These are phyloP conservation scores for Rhizomucor pusillus DNA, from an alignment of 371 early-diverging fungal genomes.

Conservation along the genomic window DNA sequence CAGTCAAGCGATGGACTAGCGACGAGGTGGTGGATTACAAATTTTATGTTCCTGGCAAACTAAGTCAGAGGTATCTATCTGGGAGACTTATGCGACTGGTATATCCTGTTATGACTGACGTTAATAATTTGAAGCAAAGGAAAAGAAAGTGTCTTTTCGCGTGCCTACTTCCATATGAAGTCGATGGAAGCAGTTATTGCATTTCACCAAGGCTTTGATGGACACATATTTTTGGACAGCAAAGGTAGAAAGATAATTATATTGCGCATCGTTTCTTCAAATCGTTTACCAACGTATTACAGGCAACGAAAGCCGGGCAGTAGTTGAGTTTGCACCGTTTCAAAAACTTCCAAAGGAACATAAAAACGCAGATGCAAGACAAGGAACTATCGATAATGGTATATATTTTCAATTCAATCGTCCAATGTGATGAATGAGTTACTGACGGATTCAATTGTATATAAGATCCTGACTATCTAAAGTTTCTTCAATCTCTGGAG, in stretches of 20 bases:
- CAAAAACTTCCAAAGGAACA: slow-evolving; percentile 71
- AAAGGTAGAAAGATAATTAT: slow-evolving; percentile 40
- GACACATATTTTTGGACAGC: slow-evolving; percentile 74
- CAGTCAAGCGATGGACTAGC: slow-evolving; percentile 57
- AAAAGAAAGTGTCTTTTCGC: slow-evolving; percentile 69
- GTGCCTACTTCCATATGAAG: slow-evolving; percentile 80
- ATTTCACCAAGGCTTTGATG: slow-evolving; percentile 76
- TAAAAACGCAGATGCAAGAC: slow-evolving; percentile 63
- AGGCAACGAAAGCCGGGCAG: slow-evolving; percentile 71
- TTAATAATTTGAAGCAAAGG: slow-evolving; percentile 48
- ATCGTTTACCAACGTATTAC: background rate
- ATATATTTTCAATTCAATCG: slow-evolving; percentile 5
- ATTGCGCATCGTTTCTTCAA: background rate
- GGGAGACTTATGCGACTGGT: background rate
- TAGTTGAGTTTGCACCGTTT: slow-evolving; percentile 82
- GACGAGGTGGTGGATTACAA: slow-evolving; percentile 55
- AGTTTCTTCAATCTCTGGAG: slow-evolving; percentile 69
- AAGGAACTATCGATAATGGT: slow-evolving; percentile 79
- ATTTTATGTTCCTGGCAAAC: slow-evolving; percentile 68
- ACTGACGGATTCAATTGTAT: background rate
- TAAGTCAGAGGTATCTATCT: slow-evolving; percentile 62
- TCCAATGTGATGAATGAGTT: slow-evolving; percentile 1
- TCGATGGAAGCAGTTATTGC: slow-evolving; percentile 61
- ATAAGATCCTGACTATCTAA: slow-evolving; percentile 78
- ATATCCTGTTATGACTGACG: background rate